Evolutionary conservation across 1,139 yeast genomes (phyloP).

Genomic region (Pichia norvegensis): DNA sequence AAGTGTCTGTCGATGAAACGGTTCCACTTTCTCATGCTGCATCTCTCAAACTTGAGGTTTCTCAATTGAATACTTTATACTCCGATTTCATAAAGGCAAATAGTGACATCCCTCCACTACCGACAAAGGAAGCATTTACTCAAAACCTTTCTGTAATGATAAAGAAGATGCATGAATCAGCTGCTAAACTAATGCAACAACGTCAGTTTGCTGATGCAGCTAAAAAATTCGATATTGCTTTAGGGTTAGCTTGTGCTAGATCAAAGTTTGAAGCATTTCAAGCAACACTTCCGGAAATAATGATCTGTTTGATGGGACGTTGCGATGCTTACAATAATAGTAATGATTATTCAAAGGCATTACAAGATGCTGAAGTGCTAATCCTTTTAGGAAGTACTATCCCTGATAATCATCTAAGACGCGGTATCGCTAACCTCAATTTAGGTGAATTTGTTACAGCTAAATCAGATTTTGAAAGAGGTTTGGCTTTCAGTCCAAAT

Average conservation of each 20-base stretch:
- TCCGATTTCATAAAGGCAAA: constrained; percentile 52
- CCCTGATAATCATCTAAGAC: constrained; percentile 75
- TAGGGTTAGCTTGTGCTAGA: constrained; percentile 72
- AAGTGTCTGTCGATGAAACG: constrained; percentile 20
- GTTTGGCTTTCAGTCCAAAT: constrained; percentile 55
- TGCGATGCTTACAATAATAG: constrained; percentile 73
- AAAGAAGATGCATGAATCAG: constrained; percentile 67
- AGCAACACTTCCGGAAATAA: constrained; percentile 69
- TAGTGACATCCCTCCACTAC: constrained; percentile 64
- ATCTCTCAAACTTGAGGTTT: constrained; percentile 41
- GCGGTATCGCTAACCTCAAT: constrained; percentile 66
- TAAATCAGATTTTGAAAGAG: constrained; percentile 69
- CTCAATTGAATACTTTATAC: constrained; percentile 57
- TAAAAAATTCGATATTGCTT: constrained; percentile 64
- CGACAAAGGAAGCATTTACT: constrained; percentile 44
- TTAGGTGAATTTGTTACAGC: constrained; percentile 69
- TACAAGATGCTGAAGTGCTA: constrained; percentile 73
- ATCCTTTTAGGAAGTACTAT: constrained; percentile 53
- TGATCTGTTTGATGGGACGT: constrained; percentile 65
- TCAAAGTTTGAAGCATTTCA: constrained; percentile 83
- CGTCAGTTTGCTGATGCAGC: constrained; percentile 64
- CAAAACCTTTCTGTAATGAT: constrained; percentile 59
- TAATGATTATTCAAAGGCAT: constrained; percentile 62
- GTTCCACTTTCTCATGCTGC: constrained; percentile 18
- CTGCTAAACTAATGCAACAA: constrained; percentile 53